These are phyloP conservation scores for Penicillium tannophilum DNA, from an alignment of 495 filamentous ascomycete species.

Conservation along the genomic window DNA sequence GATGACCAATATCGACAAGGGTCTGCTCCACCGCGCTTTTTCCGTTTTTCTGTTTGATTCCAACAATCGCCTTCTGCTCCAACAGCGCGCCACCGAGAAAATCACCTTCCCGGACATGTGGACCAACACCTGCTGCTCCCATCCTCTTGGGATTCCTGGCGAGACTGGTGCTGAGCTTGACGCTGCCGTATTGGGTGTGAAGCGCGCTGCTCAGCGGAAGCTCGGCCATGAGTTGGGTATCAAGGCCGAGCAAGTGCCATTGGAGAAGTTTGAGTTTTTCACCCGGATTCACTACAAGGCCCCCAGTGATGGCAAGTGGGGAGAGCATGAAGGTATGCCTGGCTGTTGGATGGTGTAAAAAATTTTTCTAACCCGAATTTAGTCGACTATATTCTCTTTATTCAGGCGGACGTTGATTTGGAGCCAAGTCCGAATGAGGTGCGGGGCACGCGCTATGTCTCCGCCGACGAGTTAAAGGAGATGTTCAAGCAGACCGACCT, in stretches of 20 bases:
- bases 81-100: conserved; percentile 95
- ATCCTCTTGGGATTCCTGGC: conserved; percentile 86
- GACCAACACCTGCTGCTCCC: conserved; percentile 99
- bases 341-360: not conserved
- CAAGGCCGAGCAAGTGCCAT: conserved; percentile 82
- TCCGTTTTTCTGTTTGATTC: conserved; percentile 96
- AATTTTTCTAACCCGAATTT: conserved; percentile 2
- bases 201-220: conserved; percentile 88
- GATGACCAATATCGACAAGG: conserved; percentile 96
- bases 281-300: conserved; percentile 98
- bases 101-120: conserved; percentile 99
- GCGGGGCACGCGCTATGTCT: conserved; percentile 78
- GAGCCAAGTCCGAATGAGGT: conserved; percentile 85
- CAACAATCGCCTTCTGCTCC: conserved; percentile 84
- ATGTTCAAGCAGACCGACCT: conserved; percentile 81
- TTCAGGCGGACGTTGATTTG: conserved; percentile 88
- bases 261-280: conserved; percentile 90
- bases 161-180: conserved; percentile 87
- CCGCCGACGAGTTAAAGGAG: conserved; percentile 74
- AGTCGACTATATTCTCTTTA: conserved; percentile 99
- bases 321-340: conserved; percentile 92
- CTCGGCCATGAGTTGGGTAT: conserved; percentile 95
- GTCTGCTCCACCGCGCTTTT: conserved; percentile 95
- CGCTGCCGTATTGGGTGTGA: conserved; percentile 79
- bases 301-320: conserved; percentile 96